Percentiles rank a stretch among this genome's conserved stretches.
Conservation (phyloP, 768 basidiomycete genomes). For the Lanmaoa rubissima region DNA sequence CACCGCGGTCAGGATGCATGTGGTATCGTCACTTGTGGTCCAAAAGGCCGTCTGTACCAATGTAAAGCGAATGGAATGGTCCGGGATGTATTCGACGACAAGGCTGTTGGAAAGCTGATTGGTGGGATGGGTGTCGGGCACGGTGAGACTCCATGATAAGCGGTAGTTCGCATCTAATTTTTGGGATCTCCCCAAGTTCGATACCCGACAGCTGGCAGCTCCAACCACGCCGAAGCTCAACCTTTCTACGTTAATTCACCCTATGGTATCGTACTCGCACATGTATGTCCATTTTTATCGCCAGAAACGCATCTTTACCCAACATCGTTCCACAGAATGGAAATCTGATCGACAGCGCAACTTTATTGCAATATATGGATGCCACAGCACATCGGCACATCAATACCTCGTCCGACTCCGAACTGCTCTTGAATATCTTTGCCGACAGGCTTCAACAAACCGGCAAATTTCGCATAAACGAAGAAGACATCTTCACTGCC, state of each 20-base stretch:
- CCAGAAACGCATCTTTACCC: conserved; percentile 1
- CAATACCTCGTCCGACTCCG: conserved; percentile 98
- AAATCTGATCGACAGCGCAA: conserved; percentile 90
- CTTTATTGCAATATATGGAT: conserved; percentile 91
- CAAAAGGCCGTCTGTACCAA: conserved; percentile 93
- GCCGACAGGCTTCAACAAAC: conserved; percentile 98
- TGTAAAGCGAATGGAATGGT: conserved; percentile 99
- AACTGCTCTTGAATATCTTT: conserved; percentile 94
- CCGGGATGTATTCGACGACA: conserved; percentile 89
- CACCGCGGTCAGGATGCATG: conserved; percentile 98
- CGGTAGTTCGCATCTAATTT: conserved; percentile 8
- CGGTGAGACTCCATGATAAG: conserved; percentile 48
- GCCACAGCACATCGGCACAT: conserved; percentile 96
- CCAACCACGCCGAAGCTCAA: conserved; percentile 95
- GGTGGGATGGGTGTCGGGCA: conserved; percentile 99
- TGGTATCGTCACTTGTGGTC: conserved; percentile 94
- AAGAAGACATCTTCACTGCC: conserved; percentile 97
- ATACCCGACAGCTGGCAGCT: conserved; percentile 97
- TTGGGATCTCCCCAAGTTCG: conserved; percentile 56
- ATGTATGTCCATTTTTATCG: conserved; percentile 53
- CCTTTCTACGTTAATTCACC: conserved; percentile 99
- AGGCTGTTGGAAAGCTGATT: conserved; percentile 69
- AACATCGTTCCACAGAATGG: conserved; percentile 69
- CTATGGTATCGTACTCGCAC: conserved; percentile 96
- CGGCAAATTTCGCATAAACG: conserved; percentile 98